Evolutionary conservation across 345 rosid species (phyloP).

Genomic region (Brassica rapa): DNA sequence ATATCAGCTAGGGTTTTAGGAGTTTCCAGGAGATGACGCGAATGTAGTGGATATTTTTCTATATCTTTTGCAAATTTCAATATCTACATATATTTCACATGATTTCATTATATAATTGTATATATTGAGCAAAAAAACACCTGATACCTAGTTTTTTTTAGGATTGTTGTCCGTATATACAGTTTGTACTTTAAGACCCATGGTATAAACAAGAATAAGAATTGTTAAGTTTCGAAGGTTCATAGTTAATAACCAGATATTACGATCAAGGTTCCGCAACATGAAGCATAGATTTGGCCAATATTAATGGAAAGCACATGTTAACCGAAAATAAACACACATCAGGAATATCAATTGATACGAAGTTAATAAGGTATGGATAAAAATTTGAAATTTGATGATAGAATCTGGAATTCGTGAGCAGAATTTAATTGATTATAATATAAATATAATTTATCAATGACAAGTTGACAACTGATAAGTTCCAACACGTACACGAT

Average conservation of each 20-base stretch:
- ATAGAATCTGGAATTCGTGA: not conserved
- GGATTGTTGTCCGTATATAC: not conserved
- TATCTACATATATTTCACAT: constrained; percentile 43
- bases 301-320: too few species aligned
- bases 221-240: not conserved
- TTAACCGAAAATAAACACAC: too few species aligned
- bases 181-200: not conserved
- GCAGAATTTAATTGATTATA: not conserved
- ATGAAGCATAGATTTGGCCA: too few species aligned
- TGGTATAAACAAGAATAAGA: not conserved
- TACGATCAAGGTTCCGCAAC: not conserved
- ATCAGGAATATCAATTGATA: not conserved
- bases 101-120: not conserved
- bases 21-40: constrained; percentile 46
- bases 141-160: not conserved
- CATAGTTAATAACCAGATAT: not conserved
- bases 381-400: not conserved
- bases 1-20: constrained; percentile 66
- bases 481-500: not conserved
- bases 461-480: not conserved
- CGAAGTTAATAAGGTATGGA: not conserved
- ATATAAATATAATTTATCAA: not conserved
- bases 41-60: constrained; percentile 53
- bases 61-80: constrained; percentile 47
- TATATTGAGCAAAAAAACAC: not conserved